Evolutionary conservation across 257 asterid species (phyloP), one percentile per base, ranked within the genome.

Genomic region (Nicotiana benthamiana): DNA sequence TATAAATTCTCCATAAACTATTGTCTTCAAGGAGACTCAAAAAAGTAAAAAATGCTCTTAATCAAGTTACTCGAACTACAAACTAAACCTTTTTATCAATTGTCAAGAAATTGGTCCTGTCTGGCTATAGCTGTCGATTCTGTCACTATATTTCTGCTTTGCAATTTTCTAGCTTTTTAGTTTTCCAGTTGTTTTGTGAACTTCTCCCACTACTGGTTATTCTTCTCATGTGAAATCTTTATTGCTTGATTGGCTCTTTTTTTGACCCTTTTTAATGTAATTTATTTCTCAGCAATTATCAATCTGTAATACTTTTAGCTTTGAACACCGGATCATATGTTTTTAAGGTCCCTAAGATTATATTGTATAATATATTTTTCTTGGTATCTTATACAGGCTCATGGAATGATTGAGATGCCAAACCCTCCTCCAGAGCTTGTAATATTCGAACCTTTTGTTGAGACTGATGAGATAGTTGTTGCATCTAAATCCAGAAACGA

Each of bases 381-480:
- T 79, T 79, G 80, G 43, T 22, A 75, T 79, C 43, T 82, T 28
- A 32, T 74, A 36, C 80, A 93, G 98, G 90, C 90, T 57, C 97
- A 93, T 81, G 98, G 97, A 77, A 52, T 82, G 79, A 92, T 93
- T 83, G 98, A 93, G 90, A 93, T 93, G 98, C 96, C 98, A 82
- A 61, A 87, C 85, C 96, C 94, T 81, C 90, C 96, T 40, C 97
- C 95, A 26, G 90, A 92, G 83, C 87, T 84, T 78, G 77, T 92
- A 86, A 92, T 93, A 85, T 93, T 93, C 28, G 97, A 93, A 89
- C 97, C 98, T 75, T 92, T 90, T 82, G 83, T 92, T 22, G 97
- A 91, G 90, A 93, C 98, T 3, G 97, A 93, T 83, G 98, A 91
- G 83, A 90, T 93, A 79, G 75, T 84, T 36, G 86, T 93, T 81